These are phyloP conservation scores for Saccharomycopsis hybrid DNA, from an alignment of 1,139 yeast genomes.

Conservation along the genomic window DNA sequence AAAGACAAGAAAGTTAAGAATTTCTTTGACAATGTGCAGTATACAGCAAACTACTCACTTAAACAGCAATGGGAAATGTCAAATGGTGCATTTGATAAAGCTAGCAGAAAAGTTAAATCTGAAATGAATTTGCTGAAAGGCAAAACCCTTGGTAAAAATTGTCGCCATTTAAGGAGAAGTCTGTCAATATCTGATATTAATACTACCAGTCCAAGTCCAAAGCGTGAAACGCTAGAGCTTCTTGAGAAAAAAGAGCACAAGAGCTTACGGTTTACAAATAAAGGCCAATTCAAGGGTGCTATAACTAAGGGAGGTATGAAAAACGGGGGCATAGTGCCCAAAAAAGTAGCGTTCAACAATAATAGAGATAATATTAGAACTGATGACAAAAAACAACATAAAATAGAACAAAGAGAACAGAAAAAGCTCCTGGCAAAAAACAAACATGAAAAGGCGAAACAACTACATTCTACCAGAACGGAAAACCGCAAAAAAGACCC, in stretches of 20 bases:
- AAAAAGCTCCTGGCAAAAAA: background rate
- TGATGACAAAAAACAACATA: background rate
- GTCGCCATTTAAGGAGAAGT: background rate
- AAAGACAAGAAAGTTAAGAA: background rate
- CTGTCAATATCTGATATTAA: background rate
- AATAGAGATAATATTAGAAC: no score
- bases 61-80: slow-evolving; percentile 12
- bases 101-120: background rate
- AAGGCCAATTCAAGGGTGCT: no score
- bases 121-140: background rate
- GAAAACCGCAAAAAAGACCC: slow-evolving; percentile 5
- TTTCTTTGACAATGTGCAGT: slow-evolving; percentile 28
- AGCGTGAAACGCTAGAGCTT: no score
- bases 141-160: background rate
- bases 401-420: background rate
- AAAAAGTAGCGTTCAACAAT: no score
- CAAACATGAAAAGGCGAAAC: background rate
- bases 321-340: no score
- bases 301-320: no score
- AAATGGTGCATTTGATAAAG: slow-evolving; percentile 7
- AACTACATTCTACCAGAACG: background rate
- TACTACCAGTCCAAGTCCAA: no score
- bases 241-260: no score
- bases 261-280: no score
- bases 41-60: slow-evolving; percentile 22